A percentile compares a stretch with the other conserved stretches of the same genome.
Conservation (phyloP, 108 stramenopile genomes). For the Cyclotella sp. region DNA sequence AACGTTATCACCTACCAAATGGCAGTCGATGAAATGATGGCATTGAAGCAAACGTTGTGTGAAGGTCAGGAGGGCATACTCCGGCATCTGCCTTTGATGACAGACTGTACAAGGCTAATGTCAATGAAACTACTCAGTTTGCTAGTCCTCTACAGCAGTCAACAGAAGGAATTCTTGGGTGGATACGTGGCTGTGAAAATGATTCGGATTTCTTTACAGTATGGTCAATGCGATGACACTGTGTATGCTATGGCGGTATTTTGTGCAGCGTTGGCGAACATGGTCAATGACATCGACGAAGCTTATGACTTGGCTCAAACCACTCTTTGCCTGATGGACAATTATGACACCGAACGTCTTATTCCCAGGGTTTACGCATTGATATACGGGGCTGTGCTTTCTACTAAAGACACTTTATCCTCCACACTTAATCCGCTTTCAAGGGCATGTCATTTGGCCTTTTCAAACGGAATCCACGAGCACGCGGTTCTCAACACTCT, state of each 20-base stretch:
- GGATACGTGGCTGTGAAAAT: conserved; percentile 26
- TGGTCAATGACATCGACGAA: conserved; percentile 18
- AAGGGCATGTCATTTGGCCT: conserved; percentile 32
- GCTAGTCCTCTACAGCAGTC: conserved; percentile 19
- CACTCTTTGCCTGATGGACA: conserved; percentile 6
- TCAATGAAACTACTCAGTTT: conserved; percentile 24
- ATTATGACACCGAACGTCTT: conserved; percentile 9
- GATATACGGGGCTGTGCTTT: conserved; percentile 24
- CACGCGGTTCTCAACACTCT: conserved; percentile 19
- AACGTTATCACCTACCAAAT: conserved; percentile 8
- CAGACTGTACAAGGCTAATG: conserved; percentile 22
- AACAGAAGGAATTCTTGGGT: conserved; percentile 16
- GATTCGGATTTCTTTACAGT: conserved; percentile 30
- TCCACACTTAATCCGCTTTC: conserved; percentile 12
- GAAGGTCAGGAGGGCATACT: conserved; percentile 16
- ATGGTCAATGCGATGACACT: conserved; percentile 38
- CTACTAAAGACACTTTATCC: conserved; percentile 9
- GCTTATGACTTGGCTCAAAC: conserved; percentile 13
- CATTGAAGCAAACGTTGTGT: conserved; percentile 9
- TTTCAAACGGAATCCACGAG: conserved; percentile 18
- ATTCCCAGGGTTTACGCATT: conserved; percentile 19
- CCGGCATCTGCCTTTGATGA: conserved; percentile 16
- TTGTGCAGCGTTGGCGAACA: neutral
- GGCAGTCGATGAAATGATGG: conserved; percentile 17
- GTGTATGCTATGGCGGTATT: conserved; percentile 26